These are phyloP conservation scores for Penicillium palitans DNA, from an alignment of 2,329 filamentous ascomycete genomes.

Conservation along the genomic window DNA sequence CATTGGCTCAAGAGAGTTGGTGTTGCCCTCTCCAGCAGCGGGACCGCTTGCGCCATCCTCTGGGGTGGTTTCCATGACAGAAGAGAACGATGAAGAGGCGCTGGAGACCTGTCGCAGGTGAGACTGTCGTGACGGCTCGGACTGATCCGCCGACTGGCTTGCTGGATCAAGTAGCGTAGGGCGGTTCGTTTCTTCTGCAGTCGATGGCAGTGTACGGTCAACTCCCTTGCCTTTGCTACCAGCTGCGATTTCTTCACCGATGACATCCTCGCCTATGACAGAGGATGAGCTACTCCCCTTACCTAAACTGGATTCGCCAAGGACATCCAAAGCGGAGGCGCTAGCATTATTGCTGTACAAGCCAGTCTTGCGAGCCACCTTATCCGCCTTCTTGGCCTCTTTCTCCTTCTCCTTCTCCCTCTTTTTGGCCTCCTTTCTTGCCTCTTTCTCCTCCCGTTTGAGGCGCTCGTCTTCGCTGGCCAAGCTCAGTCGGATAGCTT, in stretches of 20 bases:
- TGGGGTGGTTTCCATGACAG: slow-evolving; percentile 63
- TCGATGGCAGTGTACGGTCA: slow-evolving; percentile 52
- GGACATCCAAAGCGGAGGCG: slow-evolving; percentile 58
- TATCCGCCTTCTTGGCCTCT: slow-evolving; percentile 73
- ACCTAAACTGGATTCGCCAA: slow-evolving; percentile 37
- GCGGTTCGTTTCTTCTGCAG: slow-evolving; percentile 23
- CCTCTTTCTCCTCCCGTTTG: slow-evolving; percentile 77
- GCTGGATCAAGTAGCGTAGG: slow-evolving; percentile 4
- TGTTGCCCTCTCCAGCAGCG: slow-evolving; percentile 49
- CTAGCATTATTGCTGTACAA: slow-evolving; percentile 59
- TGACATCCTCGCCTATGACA: slow-evolving; percentile 38
- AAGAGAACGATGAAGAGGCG: slow-evolving; percentile 80
- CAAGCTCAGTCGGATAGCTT: slow-evolving; percentile 88
- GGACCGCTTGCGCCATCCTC: slow-evolving; percentile 48
- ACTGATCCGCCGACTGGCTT: slow-evolving; percentile 26
- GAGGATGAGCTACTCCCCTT: slow-evolving; percentile 42
- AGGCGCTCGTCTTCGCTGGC: slow-evolving; percentile 91
- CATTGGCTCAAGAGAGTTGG: slow-evolving; percentile 68
- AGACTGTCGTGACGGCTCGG: slow-evolving; percentile 62
- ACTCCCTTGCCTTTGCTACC: slow-evolving; percentile 68
- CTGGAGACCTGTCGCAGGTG: slow-evolving; percentile 82
- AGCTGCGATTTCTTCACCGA: slow-evolving; percentile 38
- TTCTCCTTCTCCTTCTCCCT: slow-evolving; percentile 80
- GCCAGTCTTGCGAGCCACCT: slow-evolving; percentile 65
- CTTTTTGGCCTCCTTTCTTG: slow-evolving; percentile 79